Percentiles rank a stretch among this genome's conserved stretches.
These are phyloP conservation scores for Ustulina deusta DNA, from an alignment of 2,329 filamentous ascomycete species.

Conservation along the genomic window DNA sequence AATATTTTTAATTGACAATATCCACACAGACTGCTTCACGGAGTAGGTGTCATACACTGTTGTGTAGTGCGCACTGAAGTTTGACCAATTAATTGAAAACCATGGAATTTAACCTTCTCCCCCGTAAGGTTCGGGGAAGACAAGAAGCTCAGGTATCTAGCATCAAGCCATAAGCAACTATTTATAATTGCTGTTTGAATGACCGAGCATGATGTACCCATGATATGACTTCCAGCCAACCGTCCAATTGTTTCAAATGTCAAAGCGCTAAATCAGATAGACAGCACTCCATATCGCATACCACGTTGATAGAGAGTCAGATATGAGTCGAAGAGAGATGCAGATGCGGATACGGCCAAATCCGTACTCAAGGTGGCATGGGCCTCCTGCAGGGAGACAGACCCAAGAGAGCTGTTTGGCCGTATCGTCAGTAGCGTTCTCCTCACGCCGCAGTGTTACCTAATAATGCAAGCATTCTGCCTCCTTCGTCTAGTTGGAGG, in stretches of 20 bases:
- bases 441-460: constrained; percentile 22
- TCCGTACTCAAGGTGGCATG: constrained; percentile 9
- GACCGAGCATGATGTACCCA: background rate
- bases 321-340: background rate
- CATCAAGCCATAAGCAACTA: background rate
- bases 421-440: background rate
- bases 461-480: constrained; percentile 19
- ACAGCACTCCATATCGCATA: background rate
- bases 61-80: background rate
- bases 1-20: background rate
- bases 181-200: background rate
- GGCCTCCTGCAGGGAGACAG: constrained; percentile 1
- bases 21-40: background rate
- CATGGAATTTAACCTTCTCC: background rate
- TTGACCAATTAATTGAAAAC: background rate
- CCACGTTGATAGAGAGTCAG: background rate
- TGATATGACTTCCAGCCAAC: background rate
- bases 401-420: background rate
- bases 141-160: background rate
- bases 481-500: constrained; percentile 18
- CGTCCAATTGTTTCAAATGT: background rate
- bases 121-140: background rate
- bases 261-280: background rate
- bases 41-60: background rate
- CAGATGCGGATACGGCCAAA: background rate